Percentiles rank a stretch among this genome's conserved stretches.
Conservation (phyloP, 2,329 filamentous ascomycete species). For the Penicillium glabrum region DNA sequence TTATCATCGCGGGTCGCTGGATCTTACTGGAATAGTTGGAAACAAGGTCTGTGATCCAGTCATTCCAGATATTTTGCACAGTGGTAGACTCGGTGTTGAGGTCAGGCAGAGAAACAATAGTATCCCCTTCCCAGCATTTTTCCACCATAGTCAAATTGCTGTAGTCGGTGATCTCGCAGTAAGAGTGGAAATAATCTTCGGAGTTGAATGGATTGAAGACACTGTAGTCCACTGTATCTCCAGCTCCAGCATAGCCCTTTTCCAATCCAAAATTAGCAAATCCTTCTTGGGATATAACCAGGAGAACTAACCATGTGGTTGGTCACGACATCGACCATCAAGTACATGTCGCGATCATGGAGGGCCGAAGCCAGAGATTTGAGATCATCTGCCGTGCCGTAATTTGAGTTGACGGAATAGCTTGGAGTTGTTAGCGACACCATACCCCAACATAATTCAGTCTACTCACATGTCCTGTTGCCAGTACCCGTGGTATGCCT, state of each 20-base stretch:
- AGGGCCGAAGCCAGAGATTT: constrained; percentile 56
- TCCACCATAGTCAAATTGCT: constrained; percentile 46
- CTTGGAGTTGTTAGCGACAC: constrained; percentile 9
- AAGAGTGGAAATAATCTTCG: constrained; percentile 27
- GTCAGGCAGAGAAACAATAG: constrained; percentile 48
- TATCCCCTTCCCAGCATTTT: constrained; percentile 55
- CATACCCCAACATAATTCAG: not conserved
- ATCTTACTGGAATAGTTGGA: constrained; percentile 40
- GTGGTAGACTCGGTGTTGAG: constrained; percentile 45
- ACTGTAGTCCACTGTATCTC: constrained; percentile 24
- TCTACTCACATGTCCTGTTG: constrained; percentile 43
- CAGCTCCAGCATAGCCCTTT: constrained; percentile 15
- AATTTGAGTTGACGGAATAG: constrained; percentile 57
- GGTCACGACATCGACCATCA: constrained; percentile 60
- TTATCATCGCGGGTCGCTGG: not conserved
- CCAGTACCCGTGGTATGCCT: constrained; percentile 52
- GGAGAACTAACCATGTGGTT: constrained; percentile 15
- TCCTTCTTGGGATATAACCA: not conserved
- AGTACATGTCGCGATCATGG: constrained; percentile 58
- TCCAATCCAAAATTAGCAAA: not conserved
- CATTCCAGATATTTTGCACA: constrained; percentile 41
- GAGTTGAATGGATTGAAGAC: constrained; percentile 28
- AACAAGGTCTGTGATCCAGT: constrained; percentile 44
- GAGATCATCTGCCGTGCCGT: constrained; percentile 61
- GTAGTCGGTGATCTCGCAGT: constrained; percentile 52